These are phyloP conservation scores for Neopestalotiopsis sp. DNA, from an alignment of 2,329 filamentous ascomycete genomes.

Conservation along the genomic window DNA sequence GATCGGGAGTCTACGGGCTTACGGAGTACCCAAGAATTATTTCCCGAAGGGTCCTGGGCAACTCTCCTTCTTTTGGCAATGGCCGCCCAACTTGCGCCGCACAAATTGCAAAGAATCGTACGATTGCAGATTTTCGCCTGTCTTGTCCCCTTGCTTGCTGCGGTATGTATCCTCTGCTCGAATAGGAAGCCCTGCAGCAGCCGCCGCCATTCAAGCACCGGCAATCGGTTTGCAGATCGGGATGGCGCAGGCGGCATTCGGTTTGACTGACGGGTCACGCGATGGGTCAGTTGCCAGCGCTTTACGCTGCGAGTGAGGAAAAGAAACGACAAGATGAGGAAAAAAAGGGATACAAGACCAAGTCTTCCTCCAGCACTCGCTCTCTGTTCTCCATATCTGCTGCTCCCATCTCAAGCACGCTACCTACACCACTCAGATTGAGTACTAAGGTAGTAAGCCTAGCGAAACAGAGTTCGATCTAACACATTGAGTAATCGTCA, in stretches of 20 bases:
- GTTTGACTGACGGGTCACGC: neutral
- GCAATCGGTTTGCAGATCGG: conserved; percentile 6
- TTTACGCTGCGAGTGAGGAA: neutral
- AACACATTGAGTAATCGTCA: neutral
- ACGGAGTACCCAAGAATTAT: neutral
- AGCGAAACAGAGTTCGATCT: neutral
- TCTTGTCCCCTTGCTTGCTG: neutral
- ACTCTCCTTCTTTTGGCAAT: conserved; percentile 1
- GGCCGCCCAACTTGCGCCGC: conserved; percentile 2
- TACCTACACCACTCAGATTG: neutral
- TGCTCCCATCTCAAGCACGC: neutral
- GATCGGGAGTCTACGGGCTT: conserved; percentile 12
- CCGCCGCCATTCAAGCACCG: conserved; percentile 4
- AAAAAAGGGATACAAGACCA: no score
- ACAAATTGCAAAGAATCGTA: conserved; percentile 11
- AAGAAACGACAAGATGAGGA: neutral
- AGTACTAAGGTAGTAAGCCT: neutral
- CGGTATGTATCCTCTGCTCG: neutral
- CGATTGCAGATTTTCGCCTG: neutral
- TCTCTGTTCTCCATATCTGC: no score
- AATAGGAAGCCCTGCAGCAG: conserved; percentile 13
- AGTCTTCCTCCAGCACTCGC: no score
- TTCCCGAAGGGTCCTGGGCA: neutral
- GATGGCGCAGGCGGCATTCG: neutral
- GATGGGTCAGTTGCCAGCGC: neutral